Evolutionary conservation across 192 early-diverging fungal genomes (phyloP), one percentile per base, ranked within the genome.

Genomic region (Gaertneriomyces sp.): DNA sequence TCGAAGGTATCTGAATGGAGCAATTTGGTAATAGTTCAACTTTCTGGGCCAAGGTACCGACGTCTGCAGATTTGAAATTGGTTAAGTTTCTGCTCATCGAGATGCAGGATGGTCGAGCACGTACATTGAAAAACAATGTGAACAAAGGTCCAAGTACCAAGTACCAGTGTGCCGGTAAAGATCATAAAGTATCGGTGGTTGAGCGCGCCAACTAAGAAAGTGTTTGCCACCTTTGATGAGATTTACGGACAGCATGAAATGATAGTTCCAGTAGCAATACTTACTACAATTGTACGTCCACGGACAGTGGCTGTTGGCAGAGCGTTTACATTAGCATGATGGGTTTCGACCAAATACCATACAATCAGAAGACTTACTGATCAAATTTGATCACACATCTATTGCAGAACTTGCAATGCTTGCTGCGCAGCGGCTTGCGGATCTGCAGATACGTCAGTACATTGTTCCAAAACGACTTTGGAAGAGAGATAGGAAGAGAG

Each of bases 361-460:
- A 1, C 54, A 45, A n/a, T 43, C 14, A 14, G 45, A 19, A 65
- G 39, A 64, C 74, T 72, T 84, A 88, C 82, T 96, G 93, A 70
- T 97, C 95, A 78, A 97, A 96, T 44, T 85, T 83, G 19, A 92
- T 87, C 3, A 98, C 94, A 73, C 96, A 98, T 57, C 92, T 84
- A 72, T 95, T 84, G 67, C 95, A 96, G 53, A 90, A 78, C 65
- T 88, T 89, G 74, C 96, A 98, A 68, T 98, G 96, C 74, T 97
- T 97, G 10, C 91, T 92, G 11, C 96, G 77, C 56, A 98, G 54
- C 3, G 96, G 96, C 42, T 90, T 90, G 20, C 77, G 80, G 55
- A 89, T 88, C 81, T 89, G 33, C 50, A n/a, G 53, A 33, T 33
- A 33, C 1, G 25, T 33, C 25, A 33, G 25, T 33, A 33, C 25